Percentiles rank a stretch among this genome's conserved stretches.
These are phyloP conservation scores for Abrus precatorius DNA, from an alignment of 306 rosid species.

Conservation along the genomic window DNA sequence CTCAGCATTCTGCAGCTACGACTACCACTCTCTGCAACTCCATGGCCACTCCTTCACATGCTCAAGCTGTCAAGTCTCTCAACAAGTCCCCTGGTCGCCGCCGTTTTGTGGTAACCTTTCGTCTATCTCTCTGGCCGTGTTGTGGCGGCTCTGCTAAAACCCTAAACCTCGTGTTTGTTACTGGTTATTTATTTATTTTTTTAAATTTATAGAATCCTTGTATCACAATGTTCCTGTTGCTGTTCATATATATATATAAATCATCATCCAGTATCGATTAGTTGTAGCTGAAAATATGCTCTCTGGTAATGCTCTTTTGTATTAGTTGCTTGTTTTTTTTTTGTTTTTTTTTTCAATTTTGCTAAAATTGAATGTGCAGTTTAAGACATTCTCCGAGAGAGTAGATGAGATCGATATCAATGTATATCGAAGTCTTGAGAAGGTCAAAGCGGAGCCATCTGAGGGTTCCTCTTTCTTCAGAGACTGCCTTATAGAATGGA, in stretches of 20 bases:
- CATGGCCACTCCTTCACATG: slow-evolving; percentile 79
- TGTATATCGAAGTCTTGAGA: slow-evolving; percentile 74
- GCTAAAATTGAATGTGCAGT: slow-evolving; percentile 55
- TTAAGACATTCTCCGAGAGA: slow-evolving; percentile 73
- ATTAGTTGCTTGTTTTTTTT: neutral
- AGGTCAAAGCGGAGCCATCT: slow-evolving; percentile 74
- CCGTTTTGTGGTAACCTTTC: slow-evolving; percentile 74
- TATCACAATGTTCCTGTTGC: neutral
- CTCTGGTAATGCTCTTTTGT: neutral
- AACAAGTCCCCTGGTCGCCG: slow-evolving; percentile 78
- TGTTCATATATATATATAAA: neutral
- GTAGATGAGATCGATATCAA: slow-evolving; percentile 74
- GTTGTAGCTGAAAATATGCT: neutral
- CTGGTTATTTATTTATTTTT: neutral
- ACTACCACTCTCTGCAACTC: neutral
- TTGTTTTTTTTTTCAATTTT: neutral
- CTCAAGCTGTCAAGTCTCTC: slow-evolving; percentile 90
- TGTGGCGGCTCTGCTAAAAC: slow-evolving; percentile 39
- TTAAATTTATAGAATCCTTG: neutral
- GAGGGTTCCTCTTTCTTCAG: slow-evolving; percentile 87
- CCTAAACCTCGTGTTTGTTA: slow-evolving; percentile 42
- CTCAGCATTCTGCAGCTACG: neutral
- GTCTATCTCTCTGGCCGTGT: neutral
- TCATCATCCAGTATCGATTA: neutral
- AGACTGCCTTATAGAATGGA: slow-evolving; percentile 89